Percentiles rank a stretch among this genome's conserved stretches.
Conservation (phyloP, 202 grass and related monocot genomes). For the Musa balbisiana region DNA sequence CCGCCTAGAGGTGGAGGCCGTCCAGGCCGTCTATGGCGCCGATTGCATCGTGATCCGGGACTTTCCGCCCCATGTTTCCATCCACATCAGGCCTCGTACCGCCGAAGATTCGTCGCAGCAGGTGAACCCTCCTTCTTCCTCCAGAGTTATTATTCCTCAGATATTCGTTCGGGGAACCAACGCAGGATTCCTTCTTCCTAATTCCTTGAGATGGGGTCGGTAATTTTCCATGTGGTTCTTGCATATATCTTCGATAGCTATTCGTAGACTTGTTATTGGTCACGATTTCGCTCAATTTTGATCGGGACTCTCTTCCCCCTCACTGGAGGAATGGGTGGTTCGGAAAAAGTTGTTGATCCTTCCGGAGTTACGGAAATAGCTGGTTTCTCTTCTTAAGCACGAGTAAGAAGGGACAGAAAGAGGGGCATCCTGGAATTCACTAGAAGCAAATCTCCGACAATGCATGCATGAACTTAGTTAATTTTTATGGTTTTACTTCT, state of each 20-base stretch:
- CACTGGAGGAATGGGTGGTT: no score
- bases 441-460: no score
- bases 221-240: no score
- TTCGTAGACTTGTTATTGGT: no score
- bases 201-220: not conserved
- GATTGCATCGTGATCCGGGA: constrained; percentile 59
- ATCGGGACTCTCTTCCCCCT: not conserved
- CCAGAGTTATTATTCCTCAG: not conserved
- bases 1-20: constrained; percentile 68
- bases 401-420: not conserved
- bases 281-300: not conserved
- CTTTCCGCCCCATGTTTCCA: constrained; percentile 64
- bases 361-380: no score
- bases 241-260: no score
- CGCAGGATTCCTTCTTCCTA: not conserved
- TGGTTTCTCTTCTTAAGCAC: not conserved
- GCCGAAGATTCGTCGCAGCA: constrained; percentile 85
- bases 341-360: no score
- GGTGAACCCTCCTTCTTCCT: constrained; percentile 12
- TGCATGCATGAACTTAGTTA: not conserved
- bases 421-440: not conserved
- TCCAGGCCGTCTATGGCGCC: constrained; percentile 59
- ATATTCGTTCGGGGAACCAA: not conserved
- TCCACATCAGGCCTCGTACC: constrained; percentile 64
- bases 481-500: not conserved